These are phyloP conservation scores for Linum usitatissimum DNA, from an alignment of 345 rosid genomes.

Conservation along the genomic window DNA sequence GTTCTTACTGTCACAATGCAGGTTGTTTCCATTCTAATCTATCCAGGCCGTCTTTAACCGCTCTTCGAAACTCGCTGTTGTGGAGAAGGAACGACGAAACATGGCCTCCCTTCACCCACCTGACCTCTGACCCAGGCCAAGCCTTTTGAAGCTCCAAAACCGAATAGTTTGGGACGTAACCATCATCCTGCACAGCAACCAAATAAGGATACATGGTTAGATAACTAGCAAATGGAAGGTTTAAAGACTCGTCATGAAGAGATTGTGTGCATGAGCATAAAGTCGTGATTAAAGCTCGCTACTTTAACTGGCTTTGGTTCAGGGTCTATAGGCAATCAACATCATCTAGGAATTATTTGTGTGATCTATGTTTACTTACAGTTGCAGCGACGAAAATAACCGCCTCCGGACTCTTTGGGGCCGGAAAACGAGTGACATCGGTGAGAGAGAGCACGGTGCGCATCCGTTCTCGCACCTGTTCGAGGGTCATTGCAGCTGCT, in stretches of 20 bases:
- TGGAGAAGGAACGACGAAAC: conserved; percentile 85
- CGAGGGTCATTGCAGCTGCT: conserved; percentile 68
- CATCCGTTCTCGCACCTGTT: conserved; percentile 89
- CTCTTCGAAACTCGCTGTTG: conserved; percentile 68
- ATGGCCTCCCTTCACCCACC: conserved; percentile 98
- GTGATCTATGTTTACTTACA: conserved; percentile 39
- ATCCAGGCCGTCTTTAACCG: conserved; percentile 64
- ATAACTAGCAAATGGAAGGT: too few species aligned
- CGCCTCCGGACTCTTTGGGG: conserved; percentile 74
- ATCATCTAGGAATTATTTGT: background rate
- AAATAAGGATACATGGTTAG: too few species aligned
- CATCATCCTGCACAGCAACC: conserved; percentile 49
- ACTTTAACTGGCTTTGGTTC: too few species aligned
- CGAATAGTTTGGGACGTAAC: conserved; percentile 90
- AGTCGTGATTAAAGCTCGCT: too few species aligned
- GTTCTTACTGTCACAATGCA: conserved; percentile 21
- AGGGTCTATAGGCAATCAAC: conserved; percentile 10
- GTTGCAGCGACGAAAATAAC: conserved; percentile 95
- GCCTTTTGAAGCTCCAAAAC: conserved; percentile 94
- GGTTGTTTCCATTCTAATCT: conserved; percentile 80
- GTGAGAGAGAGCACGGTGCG: conserved; percentile 85
- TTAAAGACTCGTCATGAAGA: too few species aligned
- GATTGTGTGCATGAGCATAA: too few species aligned
- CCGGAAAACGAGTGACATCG: conserved; percentile 94
- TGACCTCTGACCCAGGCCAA: conserved; percentile 98